Base-by-base conservation (phyloP, 2,329 filamentous ascomycete species). In the Fusarium avenaceum region DNA sequence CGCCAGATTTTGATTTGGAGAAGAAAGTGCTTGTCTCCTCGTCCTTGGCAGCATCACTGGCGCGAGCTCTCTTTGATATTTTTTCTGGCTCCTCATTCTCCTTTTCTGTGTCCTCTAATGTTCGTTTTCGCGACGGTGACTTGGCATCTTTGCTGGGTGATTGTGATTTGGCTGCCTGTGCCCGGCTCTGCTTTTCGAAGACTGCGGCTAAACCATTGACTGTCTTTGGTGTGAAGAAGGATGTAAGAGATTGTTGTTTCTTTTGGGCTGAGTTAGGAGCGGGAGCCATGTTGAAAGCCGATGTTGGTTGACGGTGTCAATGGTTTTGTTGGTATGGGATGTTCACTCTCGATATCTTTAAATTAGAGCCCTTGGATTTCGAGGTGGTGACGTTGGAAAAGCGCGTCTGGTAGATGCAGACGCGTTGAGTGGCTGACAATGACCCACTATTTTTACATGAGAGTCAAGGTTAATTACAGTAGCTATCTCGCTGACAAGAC, bases 201-300 rank as follows among this genome's bases (percentile, higher is more conserved):
- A 76, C 73, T 35, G 80, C 75, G n/a, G 78, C 73, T 24, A 82
- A 72, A 58, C 81, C 82, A 76, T 85, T 86, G 74, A 80, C 76
- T 14, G 86, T 81, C 67, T 86, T 90, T 15, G 88, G 88, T 1
- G 89, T 87, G 77, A 97, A 97, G 80, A 97, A 97, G 75, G 89
- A 94, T 4, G 93, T 96, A 64, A 97, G 90, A 1, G 93, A 92
- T 70, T 90, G 87, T 76, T 97, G 93, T 73, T 90, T 92, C 79
- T 91, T 92, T 55, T 77, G 80, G 28, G 80, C 71, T 0, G 80
- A 69, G 51, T 82, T 83, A 2, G 82, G 59, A 40, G 71, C 54
- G 11, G 79, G 78, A 20, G 79, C 72, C 79, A 81, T 81, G 15
- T 19, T 69, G 55, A n/a, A 47, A 26, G 38, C 32, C 20, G 20